phyloP scores from a whole-genome alignment of 2,329 filamentous ascomycete genomes.

The Botrytis medusae region DNA sequence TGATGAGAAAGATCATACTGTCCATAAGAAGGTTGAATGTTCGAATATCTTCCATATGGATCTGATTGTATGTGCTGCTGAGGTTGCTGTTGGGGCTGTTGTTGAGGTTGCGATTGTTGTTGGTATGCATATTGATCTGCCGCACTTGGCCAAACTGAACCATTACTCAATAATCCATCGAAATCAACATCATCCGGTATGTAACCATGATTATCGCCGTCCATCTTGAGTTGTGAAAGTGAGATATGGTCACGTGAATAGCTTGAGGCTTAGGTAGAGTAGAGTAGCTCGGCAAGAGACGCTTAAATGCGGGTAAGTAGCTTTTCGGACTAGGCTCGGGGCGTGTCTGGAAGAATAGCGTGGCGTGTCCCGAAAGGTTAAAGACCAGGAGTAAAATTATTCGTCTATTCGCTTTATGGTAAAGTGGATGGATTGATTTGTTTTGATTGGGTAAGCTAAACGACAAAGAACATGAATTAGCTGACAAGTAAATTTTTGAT shows the following conservation, averaged over 20 bases:
- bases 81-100: neutral
- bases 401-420: conserved; percentile 10
- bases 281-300: neutral
- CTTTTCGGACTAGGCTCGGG: neutral
- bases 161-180: conserved; percentile 35
- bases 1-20: conserved; percentile 33
- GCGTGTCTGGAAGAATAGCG: neutral
- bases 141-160: conserved; percentile 29
- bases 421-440: conserved; percentile 23
- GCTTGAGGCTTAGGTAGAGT: neutral
- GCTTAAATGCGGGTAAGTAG: neutral
- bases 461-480: conserved; percentile 35
- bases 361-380: neutral
- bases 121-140: conserved; percentile 32
- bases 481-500: conserved; percentile 13
- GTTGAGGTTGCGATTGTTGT: conserved; percentile 17
- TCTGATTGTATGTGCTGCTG: conserved; percentile 24
- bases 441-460: conserved; percentile 35
- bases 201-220: conserved; percentile 35
- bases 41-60: conserved; percentile 31
- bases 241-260: conserved; percentile 1
- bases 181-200: conserved; percentile 34
- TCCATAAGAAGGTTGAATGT: conserved; percentile 30
- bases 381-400: neutral
- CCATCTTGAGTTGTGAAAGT: conserved; percentile 30